A percentile compares a stretch with the other conserved stretches of the same genome.
Conservation (phyloP, 2,329 filamentous ascomycete genomes). For the Hypoxylon sp. region DNA sequence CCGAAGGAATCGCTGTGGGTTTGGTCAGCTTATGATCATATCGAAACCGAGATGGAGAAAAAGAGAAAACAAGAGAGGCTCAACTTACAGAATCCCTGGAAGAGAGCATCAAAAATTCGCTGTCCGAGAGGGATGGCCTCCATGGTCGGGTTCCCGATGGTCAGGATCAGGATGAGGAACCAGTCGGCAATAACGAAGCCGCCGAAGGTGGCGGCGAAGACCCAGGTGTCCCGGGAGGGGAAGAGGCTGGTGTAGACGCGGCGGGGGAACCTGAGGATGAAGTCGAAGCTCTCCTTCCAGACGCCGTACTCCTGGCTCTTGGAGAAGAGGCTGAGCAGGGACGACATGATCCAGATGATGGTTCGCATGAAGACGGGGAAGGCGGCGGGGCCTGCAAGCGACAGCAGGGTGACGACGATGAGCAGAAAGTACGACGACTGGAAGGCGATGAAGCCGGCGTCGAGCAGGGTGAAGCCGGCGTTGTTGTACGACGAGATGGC, state of each 20-base stretch:
- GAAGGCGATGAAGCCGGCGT: constrained; percentile 60
- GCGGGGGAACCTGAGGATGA: constrained; percentile 50
- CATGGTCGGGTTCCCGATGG: constrained; percentile 59
- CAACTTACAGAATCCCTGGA: constrained; percentile 55
- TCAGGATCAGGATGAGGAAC: constrained; percentile 60
- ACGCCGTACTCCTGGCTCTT: constrained; percentile 41
- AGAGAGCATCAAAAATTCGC: constrained; percentile 61
- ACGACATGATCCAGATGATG: constrained; percentile 55
- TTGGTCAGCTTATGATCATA: constrained; percentile 15
- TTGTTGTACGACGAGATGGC: constrained; percentile 65
- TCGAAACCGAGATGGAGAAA: not conserved
- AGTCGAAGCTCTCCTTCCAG: constrained; percentile 48
- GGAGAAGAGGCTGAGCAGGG: constrained; percentile 37
- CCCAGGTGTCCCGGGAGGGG: constrained; percentile 61
- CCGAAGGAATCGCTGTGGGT: constrained; percentile 55
- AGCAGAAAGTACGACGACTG: constrained; percentile 50
- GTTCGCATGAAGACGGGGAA: constrained; percentile 59
- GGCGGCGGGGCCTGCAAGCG: constrained; percentile 59
- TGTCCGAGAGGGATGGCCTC: constrained; percentile 53
- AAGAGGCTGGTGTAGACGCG: constrained; percentile 59
- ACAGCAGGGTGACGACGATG: constrained; percentile 41
- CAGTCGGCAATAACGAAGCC: constrained; percentile 60
- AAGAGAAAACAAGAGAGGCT: constrained; percentile 29
- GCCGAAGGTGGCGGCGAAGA: constrained; percentile 57
- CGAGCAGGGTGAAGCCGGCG: constrained; percentile 63